A percentile compares a stretch with the other conserved stretches of the same genome.
Evolutionary conservation across 305 asterid genomes (phyloP).

Genomic region (Monarda citriodora): DNA sequence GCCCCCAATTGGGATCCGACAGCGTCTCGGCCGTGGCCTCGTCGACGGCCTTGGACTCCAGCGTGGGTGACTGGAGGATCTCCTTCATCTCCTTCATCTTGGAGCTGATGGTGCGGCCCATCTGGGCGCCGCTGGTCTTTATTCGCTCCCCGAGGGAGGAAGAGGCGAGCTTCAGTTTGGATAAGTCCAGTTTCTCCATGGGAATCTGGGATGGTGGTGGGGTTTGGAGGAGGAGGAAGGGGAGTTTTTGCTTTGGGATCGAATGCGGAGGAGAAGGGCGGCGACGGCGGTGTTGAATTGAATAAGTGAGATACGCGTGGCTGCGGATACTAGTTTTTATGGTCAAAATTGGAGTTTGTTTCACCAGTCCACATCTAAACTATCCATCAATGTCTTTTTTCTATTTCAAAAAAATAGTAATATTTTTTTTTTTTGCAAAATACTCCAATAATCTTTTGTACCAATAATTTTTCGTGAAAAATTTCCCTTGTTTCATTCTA

Average conservation of each 20-base stretch:
- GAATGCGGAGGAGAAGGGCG: background rate
- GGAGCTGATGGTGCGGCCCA: slow-evolving; percentile 77
- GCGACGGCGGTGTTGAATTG: slow-evolving; percentile 13
- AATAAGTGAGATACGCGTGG: slow-evolving; percentile 20
- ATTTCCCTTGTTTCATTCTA: too few relatives aligned
- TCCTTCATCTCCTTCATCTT: slow-evolving; percentile 94
- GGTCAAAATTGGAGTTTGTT: slow-evolving; percentile 7
- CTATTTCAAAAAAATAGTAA: too few relatives aligned
- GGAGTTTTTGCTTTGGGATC: background rate
- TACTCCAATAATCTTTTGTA: too few relatives aligned
- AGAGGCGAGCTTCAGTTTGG: slow-evolving; percentile 80
- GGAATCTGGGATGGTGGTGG: background rate
- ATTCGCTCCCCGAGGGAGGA: slow-evolving; percentile 80
- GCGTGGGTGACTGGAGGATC: slow-evolving; percentile 79
- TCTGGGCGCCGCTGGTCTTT: slow-evolving; percentile 77
- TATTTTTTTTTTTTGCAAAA: too few relatives aligned
- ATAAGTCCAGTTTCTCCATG: slow-evolving; percentile 79
- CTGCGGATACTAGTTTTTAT: background rate
- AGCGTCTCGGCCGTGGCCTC: slow-evolving; percentile 82
- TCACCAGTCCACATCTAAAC: background rate
- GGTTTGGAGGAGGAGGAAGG: background rate
- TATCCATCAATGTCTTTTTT: too few relatives aligned
- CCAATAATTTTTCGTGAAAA: too few relatives aligned
- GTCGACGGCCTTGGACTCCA: slow-evolving; percentile 84
- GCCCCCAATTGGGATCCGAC: slow-evolving; percentile 84